Evolutionary conservation across 192 early-diverging fungal genomes (phyloP).

Genomic region (Allomyces arbusculus): DNA sequence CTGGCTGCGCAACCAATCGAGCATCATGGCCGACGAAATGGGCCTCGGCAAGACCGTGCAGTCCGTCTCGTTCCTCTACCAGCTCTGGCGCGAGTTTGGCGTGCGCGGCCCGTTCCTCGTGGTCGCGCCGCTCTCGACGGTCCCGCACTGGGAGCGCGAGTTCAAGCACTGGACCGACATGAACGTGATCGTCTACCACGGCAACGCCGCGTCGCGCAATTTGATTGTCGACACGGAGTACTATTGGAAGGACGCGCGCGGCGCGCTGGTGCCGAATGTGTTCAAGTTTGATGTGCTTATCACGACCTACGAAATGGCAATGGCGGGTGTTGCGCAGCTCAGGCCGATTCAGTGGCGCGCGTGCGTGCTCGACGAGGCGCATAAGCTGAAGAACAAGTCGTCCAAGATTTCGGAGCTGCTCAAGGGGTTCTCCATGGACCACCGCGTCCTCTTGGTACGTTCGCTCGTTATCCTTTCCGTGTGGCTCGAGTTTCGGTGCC

Average conservation of each 20-base stretch:
- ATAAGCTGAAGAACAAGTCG: constrained; percentile 64
- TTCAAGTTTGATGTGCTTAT: constrained; percentile 43
- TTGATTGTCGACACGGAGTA: constrained; percentile 67
- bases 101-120: constrained; percentile 58
- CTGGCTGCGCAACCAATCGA: constrained; percentile 48
- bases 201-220: constrained; percentile 41
- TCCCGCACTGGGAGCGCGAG: constrained; percentile 17
- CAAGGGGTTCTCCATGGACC: constrained; percentile 52
- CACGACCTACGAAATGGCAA: constrained; percentile 1
- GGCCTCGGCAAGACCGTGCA: constrained; percentile 53
- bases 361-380: constrained; percentile 66
- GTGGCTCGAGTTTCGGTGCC: too few relatives aligned
- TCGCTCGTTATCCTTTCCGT: too few relatives aligned
- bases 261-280: constrained; percentile 19
- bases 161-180: constrained; percentile 53
- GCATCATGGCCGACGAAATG: constrained; percentile 36
- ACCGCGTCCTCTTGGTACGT: constrained; percentile 22
- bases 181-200: constrained; percentile 56
- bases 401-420: constrained; percentile 60
- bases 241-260: constrained; percentile 36
- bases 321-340: constrained; percentile 39
- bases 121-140: constrained; percentile 31
- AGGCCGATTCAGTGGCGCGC: constrained; percentile 48
- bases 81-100: constrained; percentile 36
- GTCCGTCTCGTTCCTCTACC: constrained; percentile 51